Conservation (phyloP, 345 rosid species). For the Schrenkiella parvula region DNA sequence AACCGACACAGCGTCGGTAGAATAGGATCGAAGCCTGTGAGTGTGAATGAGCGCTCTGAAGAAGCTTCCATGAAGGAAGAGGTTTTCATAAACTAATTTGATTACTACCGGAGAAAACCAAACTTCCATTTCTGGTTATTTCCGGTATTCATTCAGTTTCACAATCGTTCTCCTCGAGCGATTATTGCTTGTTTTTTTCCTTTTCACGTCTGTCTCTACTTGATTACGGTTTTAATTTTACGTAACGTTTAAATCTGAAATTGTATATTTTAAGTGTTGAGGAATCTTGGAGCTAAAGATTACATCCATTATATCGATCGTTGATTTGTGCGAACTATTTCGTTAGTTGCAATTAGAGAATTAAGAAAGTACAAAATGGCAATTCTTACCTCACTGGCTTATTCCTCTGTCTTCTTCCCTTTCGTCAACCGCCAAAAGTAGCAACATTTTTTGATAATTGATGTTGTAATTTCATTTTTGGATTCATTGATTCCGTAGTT, state of each 20-base stretch:
- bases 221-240: slow-evolving; percentile 22
- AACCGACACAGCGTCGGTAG: slow-evolving; percentile 57
- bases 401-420: no score
- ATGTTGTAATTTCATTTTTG: no score
- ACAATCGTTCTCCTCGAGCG: not conserved
- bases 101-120: not conserved
- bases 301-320: not conserved
- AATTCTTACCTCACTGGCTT: no score
- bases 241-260: slow-evolving; percentile 7
- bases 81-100: not conserved
- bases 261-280: slow-evolving; percentile 17
- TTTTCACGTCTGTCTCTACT: slow-evolving; percentile 23
- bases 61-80: not conserved
- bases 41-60: not conserved
- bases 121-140: not conserved
- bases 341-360: not conserved
- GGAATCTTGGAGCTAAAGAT: slow-evolving; percentile 13
- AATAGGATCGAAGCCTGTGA: not conserved
- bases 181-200: slow-evolving; percentile 1
- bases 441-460: no score
- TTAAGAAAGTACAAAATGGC: no score
- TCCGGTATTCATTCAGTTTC: not conserved
- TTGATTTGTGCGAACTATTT: not conserved
- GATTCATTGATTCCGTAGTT: not conserved
- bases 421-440: no score